A percentile compares a stretch with the other conserved stretches of the same genome.
Evolutionary conservation across 768 basidiomycete genomes (phyloP).

Genomic region (Rhodotorula graminis): DNA sequence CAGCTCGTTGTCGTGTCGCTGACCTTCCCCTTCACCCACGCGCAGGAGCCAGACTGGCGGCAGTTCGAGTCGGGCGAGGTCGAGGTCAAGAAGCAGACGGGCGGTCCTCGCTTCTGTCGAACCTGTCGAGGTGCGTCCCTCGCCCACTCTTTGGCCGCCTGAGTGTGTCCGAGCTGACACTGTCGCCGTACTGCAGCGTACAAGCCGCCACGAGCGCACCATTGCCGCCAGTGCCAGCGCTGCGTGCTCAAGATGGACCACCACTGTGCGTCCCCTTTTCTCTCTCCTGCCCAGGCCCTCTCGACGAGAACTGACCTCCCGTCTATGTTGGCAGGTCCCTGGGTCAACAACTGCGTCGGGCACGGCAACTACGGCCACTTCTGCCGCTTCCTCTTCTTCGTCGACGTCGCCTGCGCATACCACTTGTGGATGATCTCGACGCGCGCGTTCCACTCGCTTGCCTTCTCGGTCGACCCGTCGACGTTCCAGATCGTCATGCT

Average conservation of each 20-base stretch:
- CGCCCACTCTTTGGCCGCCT: conserved; percentile 53
- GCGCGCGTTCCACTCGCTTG: conserved; percentile 25
- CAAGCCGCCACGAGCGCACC: conserved; percentile 59
- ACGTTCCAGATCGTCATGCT: conserved; percentile 70
- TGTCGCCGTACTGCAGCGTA: not conserved
- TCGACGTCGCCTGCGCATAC: conserved; percentile 81
- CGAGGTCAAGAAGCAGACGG: conserved; percentile 85
- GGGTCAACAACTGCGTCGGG: conserved; percentile 93
- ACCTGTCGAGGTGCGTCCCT: conserved; percentile 81
- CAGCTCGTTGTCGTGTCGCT: no score
- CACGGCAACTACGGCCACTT: conserved; percentile 75
- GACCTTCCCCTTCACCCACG: no score
- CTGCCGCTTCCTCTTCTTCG: conserved; percentile 84
- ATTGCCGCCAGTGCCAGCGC: conserved; percentile 82
- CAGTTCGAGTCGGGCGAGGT: conserved; percentile 59
- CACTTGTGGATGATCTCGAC: conserved; percentile 76
- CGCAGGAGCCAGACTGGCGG: conserved; percentile 71
- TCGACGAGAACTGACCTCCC: not conserved
- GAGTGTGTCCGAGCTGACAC: not conserved
- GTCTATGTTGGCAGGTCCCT: conserved; percentile 46
- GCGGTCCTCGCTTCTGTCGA: conserved; percentile 76
- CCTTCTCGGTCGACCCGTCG: conserved; percentile 55
- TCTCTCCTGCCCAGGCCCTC: no score
- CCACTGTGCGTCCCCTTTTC: conserved; percentile 29
- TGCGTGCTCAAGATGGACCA: conserved; percentile 83